These are phyloP conservation scores for Populus nigra DNA, from an alignment of 345 rosid genomes.

Conservation along the genomic window DNA sequence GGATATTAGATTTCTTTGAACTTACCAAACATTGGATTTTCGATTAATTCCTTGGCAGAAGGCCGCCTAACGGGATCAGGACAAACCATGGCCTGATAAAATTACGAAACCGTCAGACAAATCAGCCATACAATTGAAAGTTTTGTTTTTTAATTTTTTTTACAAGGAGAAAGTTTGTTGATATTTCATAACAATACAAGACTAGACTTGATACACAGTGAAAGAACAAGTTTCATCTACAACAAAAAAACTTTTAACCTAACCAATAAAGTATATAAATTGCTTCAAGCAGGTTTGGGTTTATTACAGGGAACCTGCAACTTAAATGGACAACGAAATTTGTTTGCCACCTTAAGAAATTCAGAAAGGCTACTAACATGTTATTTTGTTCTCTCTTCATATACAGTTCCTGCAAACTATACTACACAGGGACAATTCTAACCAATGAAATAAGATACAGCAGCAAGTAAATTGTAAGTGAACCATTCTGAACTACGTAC, in stretches of 20 bases:
- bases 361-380: not conserved
- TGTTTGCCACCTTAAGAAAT: not conserved
- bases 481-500: not conserved
- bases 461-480: not conserved
- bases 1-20: slow-evolving; percentile 26
- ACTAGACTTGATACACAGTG: not conserved
- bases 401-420: not conserved
- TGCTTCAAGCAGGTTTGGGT: not conserved
- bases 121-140: not conserved
- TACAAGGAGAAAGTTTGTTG: not conserved
- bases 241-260: not conserved
- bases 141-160: not conserved
- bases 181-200: not conserved
- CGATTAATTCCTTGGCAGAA: slow-evolving; percentile 57
- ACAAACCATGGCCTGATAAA: slow-evolving; percentile 71
- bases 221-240: not conserved
- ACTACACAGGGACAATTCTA: not conserved
- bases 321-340: not conserved
- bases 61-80: slow-evolving; percentile 74
- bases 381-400: not conserved
- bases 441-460: not conserved
- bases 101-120: slow-evolving; percentile 21
- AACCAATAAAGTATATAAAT: not conserved
- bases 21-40: slow-evolving; percentile 65
- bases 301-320: not conserved